Evolutionary conservation across 1,139 yeast genomes (phyloP), one percentile per base, ranked within the genome.

Genomic region (Geotrichum aggregatum): DNA sequence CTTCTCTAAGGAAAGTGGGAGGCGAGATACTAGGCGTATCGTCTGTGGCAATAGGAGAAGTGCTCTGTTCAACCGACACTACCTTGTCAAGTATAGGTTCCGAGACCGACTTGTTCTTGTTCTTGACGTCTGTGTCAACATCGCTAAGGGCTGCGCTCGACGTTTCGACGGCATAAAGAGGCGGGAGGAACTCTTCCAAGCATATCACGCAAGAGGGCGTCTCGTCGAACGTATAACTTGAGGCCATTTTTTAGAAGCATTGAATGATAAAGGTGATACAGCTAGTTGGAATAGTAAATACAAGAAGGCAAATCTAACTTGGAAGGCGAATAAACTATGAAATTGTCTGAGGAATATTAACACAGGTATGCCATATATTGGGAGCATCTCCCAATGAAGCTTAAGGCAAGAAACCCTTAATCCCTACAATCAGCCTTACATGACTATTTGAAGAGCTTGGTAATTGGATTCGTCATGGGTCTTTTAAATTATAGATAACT

Each of bases 181-280:
- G 28, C 5, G 40, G 44, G 6, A 38, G 38, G 19, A 50, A 46
- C 28, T 36, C 55, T 53, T 59, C 62, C 50, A 62, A 55, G 53
- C 65, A 62, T 28, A 62, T 62, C 44, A 59, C 60, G 40, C 65
- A 62, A 24, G 51, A 48, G 19, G 47, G 28, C 18, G 45, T n/a
- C 22, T 47, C 50, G 21, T 39, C 45, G 30, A 19, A 22, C 5
- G 16, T 24, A 18, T 10, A 31, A 33, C 40, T 33, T 21, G 36
- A 40, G 24, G n/a, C 47, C 34, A 44, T 24, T 14, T 18, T 21
- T 30, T 16, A 19, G 38, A 13, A 3, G 26, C 34, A 43, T 34
- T 21, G 34, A 44, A 35, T 3, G 33, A 36, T 13, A n/a, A n/a
- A n/a, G n/a, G n/a, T n/a, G n/a, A n/a, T 24, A 44, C 10, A n/a